A percentile compares a stretch with the other conserved stretches of the same genome.
These are phyloP conservation scores for Pythium aquatile DNA, from an alignment of 352 stramenopile species.

Conservation along the genomic window DNA sequence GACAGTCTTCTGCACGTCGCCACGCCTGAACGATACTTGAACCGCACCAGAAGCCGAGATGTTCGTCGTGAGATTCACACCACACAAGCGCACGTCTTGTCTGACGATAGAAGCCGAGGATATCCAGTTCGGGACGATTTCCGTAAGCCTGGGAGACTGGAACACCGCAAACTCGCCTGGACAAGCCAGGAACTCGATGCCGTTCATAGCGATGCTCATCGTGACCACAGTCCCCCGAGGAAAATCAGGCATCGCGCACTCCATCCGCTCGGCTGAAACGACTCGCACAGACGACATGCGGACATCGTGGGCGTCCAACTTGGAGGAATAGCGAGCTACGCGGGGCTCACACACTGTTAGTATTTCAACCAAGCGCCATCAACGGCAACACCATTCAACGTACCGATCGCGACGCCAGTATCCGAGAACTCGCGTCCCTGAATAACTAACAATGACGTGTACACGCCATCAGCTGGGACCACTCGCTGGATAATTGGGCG, in stretches of 20 bases:
- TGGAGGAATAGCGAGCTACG: constrained; percentile 23
- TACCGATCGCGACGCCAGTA: constrained; percentile 51
- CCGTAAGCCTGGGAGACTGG: constrained; percentile 51
- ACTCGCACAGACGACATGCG: constrained; percentile 37
- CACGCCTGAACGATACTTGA: constrained; percentile 46
- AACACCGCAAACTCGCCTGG: constrained; percentile 53
- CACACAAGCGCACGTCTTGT: constrained; percentile 32
- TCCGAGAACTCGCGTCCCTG: constrained; percentile 54
- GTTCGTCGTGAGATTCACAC: constrained; percentile 56
- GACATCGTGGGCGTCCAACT: constrained; percentile 32
- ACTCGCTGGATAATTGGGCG: constrained; percentile 44
- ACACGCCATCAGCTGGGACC: constrained; percentile 49
- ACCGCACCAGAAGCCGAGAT: constrained; percentile 17
- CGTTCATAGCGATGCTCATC: constrained; percentile 61
- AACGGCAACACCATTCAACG: constrained; percentile 3
- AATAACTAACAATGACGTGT: constrained; percentile 58
- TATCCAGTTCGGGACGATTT: constrained; percentile 59
- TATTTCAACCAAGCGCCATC: neutral
- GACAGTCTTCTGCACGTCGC: constrained; percentile 8
- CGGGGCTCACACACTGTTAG: neutral
- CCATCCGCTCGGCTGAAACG: constrained; percentile 45
- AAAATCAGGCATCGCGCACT: constrained; percentile 63
- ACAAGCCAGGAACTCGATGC: constrained; percentile 56
- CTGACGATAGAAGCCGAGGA: constrained; percentile 27
- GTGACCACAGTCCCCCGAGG: constrained; percentile 45